A percentile compares a stretch with the other conserved stretches of the same genome.
These are phyloP conservation scores for Mycena crocata DNA, from an alignment of 768 basidiomycete genomes.

Conservation along the genomic window DNA sequence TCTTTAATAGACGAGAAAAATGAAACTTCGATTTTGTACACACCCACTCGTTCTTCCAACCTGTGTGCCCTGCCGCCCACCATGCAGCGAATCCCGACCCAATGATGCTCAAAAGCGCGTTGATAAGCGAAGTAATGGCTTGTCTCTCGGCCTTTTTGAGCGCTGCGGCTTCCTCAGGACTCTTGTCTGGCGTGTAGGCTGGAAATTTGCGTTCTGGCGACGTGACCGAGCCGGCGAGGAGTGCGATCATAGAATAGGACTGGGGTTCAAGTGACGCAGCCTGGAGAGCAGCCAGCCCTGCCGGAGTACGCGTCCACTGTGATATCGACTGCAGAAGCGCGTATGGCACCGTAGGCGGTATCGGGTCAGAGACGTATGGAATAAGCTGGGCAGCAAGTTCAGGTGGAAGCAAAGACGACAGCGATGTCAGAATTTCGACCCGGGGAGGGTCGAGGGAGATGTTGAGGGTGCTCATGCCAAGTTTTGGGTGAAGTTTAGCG, in stretches of 20 bases:
- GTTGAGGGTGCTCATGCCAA: constrained; percentile 54
- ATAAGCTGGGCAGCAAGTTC: constrained; percentile 56
- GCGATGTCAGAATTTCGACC: constrained; percentile 55
- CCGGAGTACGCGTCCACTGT: constrained; percentile 72
- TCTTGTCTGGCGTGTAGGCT: constrained; percentile 55
- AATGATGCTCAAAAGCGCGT: constrained; percentile 75
- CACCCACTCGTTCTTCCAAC: constrained; percentile 84
- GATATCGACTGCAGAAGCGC: constrained; percentile 68
- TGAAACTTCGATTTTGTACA: constrained; percentile 40
- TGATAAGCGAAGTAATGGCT: constrained; percentile 76
- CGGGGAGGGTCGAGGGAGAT: constrained; percentile 80
- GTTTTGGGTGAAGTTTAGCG: constrained; percentile 26
- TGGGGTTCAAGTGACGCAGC: constrained; percentile 60
- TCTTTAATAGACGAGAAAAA: constrained; percentile 17
- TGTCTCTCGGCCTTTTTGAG: constrained; percentile 66
- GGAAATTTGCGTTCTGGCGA: constrained; percentile 82
- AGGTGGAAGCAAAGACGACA: constrained; percentile 59
- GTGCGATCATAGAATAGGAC: constrained; percentile 75
- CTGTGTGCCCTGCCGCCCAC: constrained; percentile 75
- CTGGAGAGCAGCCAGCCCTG: constrained; percentile 53
- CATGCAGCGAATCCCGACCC: constrained; percentile 77
- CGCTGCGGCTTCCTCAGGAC: constrained; percentile 60
- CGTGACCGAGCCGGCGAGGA: constrained; percentile 83
- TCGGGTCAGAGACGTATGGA: constrained; percentile 49
- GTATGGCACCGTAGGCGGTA: constrained; percentile 69